Base-by-base conservation (phyloP, 345 rosid genomes). In the Ailanthus altissimus region DNA sequence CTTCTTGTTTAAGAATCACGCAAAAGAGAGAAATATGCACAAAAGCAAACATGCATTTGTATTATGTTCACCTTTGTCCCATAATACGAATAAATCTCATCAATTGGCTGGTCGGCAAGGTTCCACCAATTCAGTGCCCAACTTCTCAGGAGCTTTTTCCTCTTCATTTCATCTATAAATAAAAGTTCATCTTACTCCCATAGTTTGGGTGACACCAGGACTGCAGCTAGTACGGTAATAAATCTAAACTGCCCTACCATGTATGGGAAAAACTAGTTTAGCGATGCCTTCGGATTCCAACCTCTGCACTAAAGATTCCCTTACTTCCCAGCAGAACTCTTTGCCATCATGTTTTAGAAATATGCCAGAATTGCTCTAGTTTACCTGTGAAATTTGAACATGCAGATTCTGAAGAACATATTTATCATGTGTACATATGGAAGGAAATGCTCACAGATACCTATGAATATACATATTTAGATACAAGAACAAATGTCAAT, bases 121-220 rank as follows among this genome's bases (percentile, higher is more conserved):
- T 93, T 89, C 85, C 85, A 80, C 91, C 89, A 88, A 75, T 91
- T 89, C 74, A 93, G 77, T 16, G 93, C 98, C 99, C 99, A 95
- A 69, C 54, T 84, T 82, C 82, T 80, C 77, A 91, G 83, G 72
- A 95, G 93, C 77, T 83, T 84, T 73, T 89, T 95, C 88, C 98
- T 89, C 82, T 86, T 87, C 28, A 74, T 59, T 80, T 93, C 98
- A 84, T 87, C 98, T 95, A 82, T 70, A 74, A 81, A 72, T 67
- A 80, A 81, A 72, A 50, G 49, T 66, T 71, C 38, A 77, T 71
- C 75, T 61, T 67, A 80, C 69, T 46, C 76, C 67, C 74, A 77
- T 69, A 47, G 70, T 50, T 43, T 40, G 74, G 46, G 73, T 58
- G 54, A 67, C 75, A 60, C 56, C 14, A 78, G 23, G 70, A 78